These are phyloP conservation scores for Exobasidium cylindrosporum DNA, from an alignment of 1,284 basidiomycete genomes.

Conservation along the genomic window DNA sequence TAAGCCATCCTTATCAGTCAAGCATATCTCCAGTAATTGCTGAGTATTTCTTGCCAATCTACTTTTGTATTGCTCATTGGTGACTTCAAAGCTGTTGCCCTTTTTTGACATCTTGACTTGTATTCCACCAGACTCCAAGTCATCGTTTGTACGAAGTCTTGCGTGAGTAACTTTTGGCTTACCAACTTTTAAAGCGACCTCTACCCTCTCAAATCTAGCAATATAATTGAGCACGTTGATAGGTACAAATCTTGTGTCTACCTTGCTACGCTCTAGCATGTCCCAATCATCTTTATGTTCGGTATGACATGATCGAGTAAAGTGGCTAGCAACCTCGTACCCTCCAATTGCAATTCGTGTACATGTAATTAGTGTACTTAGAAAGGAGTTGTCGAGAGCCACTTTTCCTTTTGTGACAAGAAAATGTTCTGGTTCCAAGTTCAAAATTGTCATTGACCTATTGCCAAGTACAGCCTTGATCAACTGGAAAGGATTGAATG, in stretches of 20 bases:
- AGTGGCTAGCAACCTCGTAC: constrained; percentile 1
- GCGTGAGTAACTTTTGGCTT: constrained; percentile 3
- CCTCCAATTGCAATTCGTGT: not conserved
- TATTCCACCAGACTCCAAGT: not conserved
- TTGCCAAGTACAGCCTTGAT: not conserved
- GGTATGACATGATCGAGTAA: not conserved
- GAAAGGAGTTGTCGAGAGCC: not conserved
- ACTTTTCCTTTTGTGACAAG: not conserved
- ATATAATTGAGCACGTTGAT: not conserved
- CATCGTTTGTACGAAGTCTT: not conserved
- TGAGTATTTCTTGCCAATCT: not conserved
- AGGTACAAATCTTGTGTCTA: constrained; percentile 2
- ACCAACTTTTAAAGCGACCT: not conserved
- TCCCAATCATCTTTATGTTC: not conserved
- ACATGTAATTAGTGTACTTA: not conserved
- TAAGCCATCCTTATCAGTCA: not conserved
- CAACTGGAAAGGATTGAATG: not conserved
- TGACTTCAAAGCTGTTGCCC: not conserved
- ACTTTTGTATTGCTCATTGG: not conserved
- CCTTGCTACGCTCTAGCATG: not conserved
- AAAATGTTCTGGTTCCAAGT: not conserved
- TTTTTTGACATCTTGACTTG: not conserved
- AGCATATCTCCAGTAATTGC: not conserved
- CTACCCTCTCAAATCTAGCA: not conserved
- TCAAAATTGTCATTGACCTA: not conserved